Evolutionary conservation across 1,284 basidiomycete genomes (phyloP).

Genomic region (Sanghuangporus sanghuang): DNA sequence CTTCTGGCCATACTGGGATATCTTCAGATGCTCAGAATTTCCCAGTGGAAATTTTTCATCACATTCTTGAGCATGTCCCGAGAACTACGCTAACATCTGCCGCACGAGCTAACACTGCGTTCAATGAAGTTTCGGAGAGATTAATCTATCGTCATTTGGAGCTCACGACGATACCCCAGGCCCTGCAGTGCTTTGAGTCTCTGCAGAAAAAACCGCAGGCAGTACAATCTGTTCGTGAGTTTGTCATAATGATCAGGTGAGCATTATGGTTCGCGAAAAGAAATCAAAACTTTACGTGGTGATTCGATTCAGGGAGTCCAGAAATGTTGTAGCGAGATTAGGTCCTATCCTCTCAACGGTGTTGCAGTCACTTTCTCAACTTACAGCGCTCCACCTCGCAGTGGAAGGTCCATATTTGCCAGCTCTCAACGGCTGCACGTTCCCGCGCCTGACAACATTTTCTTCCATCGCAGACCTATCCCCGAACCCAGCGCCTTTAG

Average conservation of each 20-base stretch:
- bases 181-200: conserved; percentile 14
- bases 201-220: conserved; percentile 10
- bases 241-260: conserved; percentile 16
- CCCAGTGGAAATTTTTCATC: conserved; percentile 17
- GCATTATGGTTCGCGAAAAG: not conserved
- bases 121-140: conserved; percentile 17
- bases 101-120: conserved; percentile 12
- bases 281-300: not conserved
- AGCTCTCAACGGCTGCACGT: conserved; percentile 15
- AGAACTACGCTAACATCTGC: conserved; percentile 10
- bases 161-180: conserved; percentile 13
- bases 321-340: not conserved
- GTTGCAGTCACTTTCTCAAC: conserved; percentile 9
- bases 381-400: conserved; percentile 15
- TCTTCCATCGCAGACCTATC: conserved; percentile 17
- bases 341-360: conserved; percentile 7
- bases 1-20: not conserved
- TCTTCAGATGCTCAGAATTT: conserved; percentile 2
- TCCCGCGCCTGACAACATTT: conserved; percentile 14
- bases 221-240: conserved; percentile 14
- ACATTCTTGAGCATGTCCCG: conserved; percentile 14
- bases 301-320: conserved; percentile 8
- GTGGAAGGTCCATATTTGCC: conserved; percentile 15
- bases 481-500: conserved; percentile 10
- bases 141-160: conserved; percentile 15